A percentile compares a stretch with the other conserved stretches of the same genome.
Conservation (phyloP, 371 early-diverging fungal genomes). For the Syncephalastrum contaminatum region DNA sequence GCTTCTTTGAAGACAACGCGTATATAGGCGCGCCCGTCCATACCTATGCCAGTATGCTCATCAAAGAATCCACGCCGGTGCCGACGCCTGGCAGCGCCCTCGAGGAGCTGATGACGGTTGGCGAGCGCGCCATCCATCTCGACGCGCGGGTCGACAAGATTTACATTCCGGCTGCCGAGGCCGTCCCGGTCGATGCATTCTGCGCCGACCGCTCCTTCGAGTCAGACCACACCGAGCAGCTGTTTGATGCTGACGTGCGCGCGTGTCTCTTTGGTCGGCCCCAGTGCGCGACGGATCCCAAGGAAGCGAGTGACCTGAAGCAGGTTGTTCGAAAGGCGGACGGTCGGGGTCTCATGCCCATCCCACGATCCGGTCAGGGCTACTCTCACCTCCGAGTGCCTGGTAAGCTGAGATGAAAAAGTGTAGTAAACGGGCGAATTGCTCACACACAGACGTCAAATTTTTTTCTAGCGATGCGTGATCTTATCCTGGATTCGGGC, state of each 20-base stretch:
- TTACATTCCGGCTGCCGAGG: slow-evolving; percentile 4
- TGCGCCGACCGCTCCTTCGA: slow-evolving; percentile 69
- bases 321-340: slow-evolving; percentile 23
- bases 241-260: slow-evolving; percentile 53
- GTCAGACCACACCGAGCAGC: slow-evolving; percentile 46
- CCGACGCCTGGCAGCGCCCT: slow-evolving; percentile 26
- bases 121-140: slow-evolving; percentile 8
- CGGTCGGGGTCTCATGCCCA: slow-evolving; percentile 32
- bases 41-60: slow-evolving; percentile 49
- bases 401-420: slow-evolving; percentile 26
- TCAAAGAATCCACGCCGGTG: slow-evolving; percentile 30
- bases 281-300: slow-evolving; percentile 17
- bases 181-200: slow-evolving; percentile 66
- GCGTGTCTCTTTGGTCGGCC: slow-evolving; percentile 53
- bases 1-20: slow-evolving; percentile 22
- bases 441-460: background rate
- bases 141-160: too few species aligned
- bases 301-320: slow-evolving; percentile 18
- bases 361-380: slow-evolving; percentile 35
- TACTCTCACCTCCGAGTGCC: slow-evolving; percentile 49
- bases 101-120: slow-evolving; percentile 30
- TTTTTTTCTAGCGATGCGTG: slow-evolving; percentile 62
- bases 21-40: slow-evolving; percentile 33
- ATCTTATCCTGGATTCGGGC: slow-evolving; percentile 91
- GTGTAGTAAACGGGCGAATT: too few species aligned